A percentile compares a stretch with the other conserved stretches of the same genome.
Conservation (phyloP, 352 stramenopile species). For the Salisapilia sapeloensis region DNA sequence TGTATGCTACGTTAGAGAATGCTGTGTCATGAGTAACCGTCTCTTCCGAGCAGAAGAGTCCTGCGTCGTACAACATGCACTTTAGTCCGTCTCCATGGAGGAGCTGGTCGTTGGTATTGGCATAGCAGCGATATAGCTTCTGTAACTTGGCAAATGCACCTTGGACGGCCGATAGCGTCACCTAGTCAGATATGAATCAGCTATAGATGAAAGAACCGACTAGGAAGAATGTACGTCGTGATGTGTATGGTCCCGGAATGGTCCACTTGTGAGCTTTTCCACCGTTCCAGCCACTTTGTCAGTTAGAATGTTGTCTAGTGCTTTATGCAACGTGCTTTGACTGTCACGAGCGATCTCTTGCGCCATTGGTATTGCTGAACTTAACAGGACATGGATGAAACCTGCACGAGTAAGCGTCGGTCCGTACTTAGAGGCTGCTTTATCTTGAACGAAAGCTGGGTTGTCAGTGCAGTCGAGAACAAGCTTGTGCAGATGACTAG, state of each 20-base stretch:
- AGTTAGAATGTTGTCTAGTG: constrained; percentile 25
- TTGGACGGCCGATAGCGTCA: constrained; percentile 46
- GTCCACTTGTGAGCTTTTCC: constrained; percentile 33
- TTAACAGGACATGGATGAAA: constrained; percentile 48
- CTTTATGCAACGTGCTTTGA: constrained; percentile 3
- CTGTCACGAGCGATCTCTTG: constrained; percentile 6
- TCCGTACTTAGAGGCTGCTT: too few relatives aligned
- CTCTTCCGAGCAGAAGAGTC: constrained; percentile 57
- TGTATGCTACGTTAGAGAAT: constrained; percentile 18
- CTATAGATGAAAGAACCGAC: background rate
- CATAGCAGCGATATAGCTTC: constrained; percentile 56
- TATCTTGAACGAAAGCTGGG: too few relatives aligned
- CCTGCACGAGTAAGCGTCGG: constrained; percentile 41
- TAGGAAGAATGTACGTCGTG: constrained; percentile 26
- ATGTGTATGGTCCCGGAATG: constrained; percentile 59
- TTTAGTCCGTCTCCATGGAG: constrained; percentile 24
- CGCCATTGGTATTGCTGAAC: constrained; percentile 12
- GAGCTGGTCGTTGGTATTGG: constrained; percentile 16
- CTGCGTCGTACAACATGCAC: constrained; percentile 57
- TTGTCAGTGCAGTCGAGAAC: too few relatives aligned
- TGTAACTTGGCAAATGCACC: constrained; percentile 55
- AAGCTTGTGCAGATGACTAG: too few relatives aligned
- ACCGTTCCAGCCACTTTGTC: constrained; percentile 29
- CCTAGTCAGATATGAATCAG: constrained; percentile 10
- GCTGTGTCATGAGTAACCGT: constrained; percentile 25